Evolutionary conservation across 495 filamentous ascomycete genomes (phyloP).

Genomic region (Xylaria scruposa): DNA sequence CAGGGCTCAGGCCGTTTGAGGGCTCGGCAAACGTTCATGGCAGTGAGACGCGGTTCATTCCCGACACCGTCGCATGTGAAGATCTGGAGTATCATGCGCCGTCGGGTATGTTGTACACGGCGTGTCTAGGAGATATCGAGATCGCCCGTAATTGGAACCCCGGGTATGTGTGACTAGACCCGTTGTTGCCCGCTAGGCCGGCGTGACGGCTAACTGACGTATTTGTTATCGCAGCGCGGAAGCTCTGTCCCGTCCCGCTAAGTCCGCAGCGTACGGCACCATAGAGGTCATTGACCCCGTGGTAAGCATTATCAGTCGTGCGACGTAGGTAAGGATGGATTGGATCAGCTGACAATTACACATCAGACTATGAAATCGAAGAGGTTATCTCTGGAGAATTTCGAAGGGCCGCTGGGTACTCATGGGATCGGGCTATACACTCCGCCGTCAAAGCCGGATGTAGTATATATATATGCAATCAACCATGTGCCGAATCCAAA

Average conservation of each 20-base stretch:
- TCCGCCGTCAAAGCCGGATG: constrained; percentile 48
- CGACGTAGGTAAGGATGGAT: not conserved
- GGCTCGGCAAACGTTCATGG: constrained; percentile 43
- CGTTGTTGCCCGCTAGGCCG: not conserved
- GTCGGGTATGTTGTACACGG: constrained; percentile 60
- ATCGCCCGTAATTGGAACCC: constrained; percentile 65
- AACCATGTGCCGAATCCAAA: constrained; percentile 62
- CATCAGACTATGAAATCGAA: constrained; percentile 57
- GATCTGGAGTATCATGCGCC: constrained; percentile 64
- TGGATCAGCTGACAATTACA: constrained; percentile 4
- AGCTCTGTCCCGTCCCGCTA: constrained; percentile 29
- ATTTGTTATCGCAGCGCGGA: constrained; percentile 8
- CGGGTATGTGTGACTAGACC: constrained; percentile 28
- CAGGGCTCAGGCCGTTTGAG: constrained; percentile 42
- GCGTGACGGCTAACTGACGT: constrained; percentile 9
- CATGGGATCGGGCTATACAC: constrained; percentile 66
- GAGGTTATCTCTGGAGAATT: constrained; percentile 57
- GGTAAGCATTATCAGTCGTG: constrained; percentile 35
- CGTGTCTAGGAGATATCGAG: constrained; percentile 57
- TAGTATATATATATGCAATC: constrained; percentile 66
- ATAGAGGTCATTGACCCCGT: constrained; percentile 58
- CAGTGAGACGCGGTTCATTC: constrained; percentile 46
- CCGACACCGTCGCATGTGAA: constrained; percentile 63
- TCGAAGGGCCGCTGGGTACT: constrained; percentile 60
- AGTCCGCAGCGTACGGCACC: constrained; percentile 18